phyloP scores from a whole-genome alignment of 345 rosid species.

The Eucalyptus sp. region DNA sequence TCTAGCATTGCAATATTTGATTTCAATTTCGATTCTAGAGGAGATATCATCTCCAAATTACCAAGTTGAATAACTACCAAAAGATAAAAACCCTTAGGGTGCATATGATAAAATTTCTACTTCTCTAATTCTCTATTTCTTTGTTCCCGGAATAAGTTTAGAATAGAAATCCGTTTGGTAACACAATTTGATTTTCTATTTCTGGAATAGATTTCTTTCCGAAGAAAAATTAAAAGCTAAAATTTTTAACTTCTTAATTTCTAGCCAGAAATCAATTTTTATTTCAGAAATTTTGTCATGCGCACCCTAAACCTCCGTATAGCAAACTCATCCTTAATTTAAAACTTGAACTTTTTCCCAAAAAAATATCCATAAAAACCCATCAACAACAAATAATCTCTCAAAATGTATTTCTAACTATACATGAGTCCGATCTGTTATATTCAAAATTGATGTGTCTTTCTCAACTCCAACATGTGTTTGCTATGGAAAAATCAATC shows the following conservation, averaged over 20 bases:
- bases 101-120: no score
- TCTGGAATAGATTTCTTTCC: no score
- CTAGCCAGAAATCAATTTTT: no score
- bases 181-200: no score
- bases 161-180: no score
- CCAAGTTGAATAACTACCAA: background rate
- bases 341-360: background rate
- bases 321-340: background rate
- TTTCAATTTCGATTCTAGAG: background rate
- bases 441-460: background rate
- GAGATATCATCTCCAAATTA: background rate
- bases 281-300: rapidly evolving
- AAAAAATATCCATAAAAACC: no score
- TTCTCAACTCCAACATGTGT: background rate
- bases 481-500: no score
- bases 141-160: no score
- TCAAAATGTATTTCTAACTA: no score
- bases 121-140: no score
- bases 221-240: rapidly evolving
- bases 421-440: rapidly evolving
- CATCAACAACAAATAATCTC: background rate
- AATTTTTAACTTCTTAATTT: no score
- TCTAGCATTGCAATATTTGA: background rate
- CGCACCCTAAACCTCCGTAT: rapidly evolving
- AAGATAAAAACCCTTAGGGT: background rate